Base-by-base conservation (phyloP, 371 early-diverging fungal species). In the Haplosporangium sp. region DNA sequence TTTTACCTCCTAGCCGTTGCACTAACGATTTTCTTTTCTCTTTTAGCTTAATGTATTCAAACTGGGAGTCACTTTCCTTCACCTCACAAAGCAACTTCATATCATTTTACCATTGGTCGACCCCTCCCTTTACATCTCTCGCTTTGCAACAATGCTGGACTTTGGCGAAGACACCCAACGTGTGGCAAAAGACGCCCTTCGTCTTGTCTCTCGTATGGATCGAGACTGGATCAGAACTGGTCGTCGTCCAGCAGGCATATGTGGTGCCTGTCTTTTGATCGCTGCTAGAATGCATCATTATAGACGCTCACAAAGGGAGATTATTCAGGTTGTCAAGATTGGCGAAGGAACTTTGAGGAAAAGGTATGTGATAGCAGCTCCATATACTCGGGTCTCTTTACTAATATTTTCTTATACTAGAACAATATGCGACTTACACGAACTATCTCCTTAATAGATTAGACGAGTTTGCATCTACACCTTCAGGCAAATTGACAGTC, bases 221-320 rank as follows among this genome's bases (percentile, higher is more conserved):
- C 90, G 98, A 59, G 99, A 99, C 87, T 99, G 99, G 99, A 97
- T 99, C 65, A 88, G 93, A 55, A 92, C 91, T 1, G 99, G 99
- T 53, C 91, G 99, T 76, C 89, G 98, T 19, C 99, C 99, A 8
- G 93, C 98, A n/a, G 99, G 99, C 76, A 92, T 99, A 42, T 99
- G 99, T 86, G 99, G 98, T 39, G 99, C 99, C 4, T 92, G 96
- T 85, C 83, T 99, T 55, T 86, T 97, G 56, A 94, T 99, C 72
- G 97, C 99, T 1, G 95, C 97, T 7, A 84, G 99, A 66, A 97
- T 99, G 92, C 94, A 98, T 74, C 94, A 95, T 38, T 98, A 96
- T 73, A 87, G 92, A 57, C 90, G 99, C 61, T 92, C 97, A 0
- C 86, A 90, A 11, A 86, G 85, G 35, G 99, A 99, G 82, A 93